These are phyloP conservation scores for Trametes punicea DNA, from an alignment of 768 basidiomycete species.

Conservation along the genomic window DNA sequence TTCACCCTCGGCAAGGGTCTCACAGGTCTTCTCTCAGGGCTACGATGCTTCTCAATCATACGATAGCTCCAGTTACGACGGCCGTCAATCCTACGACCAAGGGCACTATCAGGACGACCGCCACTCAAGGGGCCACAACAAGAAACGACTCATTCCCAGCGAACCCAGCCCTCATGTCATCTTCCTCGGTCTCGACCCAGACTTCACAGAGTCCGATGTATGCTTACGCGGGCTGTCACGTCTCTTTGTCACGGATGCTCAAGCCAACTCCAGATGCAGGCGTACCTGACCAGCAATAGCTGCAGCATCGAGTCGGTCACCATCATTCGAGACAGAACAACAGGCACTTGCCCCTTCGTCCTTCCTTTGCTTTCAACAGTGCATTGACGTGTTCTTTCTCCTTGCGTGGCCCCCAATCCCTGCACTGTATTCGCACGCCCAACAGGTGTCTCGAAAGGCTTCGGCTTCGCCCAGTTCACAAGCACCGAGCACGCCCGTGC, in stretches of 20 bases:
- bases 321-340: slow-evolving; percentile 93
- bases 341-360: slow-evolving; percentile 91
- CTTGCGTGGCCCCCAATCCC: slow-evolving; percentile 27
- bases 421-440: slow-evolving; percentile 41
- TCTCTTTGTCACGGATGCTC: slow-evolving; percentile 22
- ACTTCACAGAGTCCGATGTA: slow-evolving; percentile 92
- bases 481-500: slow-evolving; percentile 82
- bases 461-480: slow-evolving; percentile 94
- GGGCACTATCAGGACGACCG: slow-evolving; percentile 54
- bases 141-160: slow-evolving; percentile 79
- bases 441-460: slow-evolving; percentile 87
- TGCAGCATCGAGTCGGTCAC: slow-evolving; percentile 85
- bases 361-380: slow-evolving; percentile 51
- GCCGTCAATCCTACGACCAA: slow-evolving; percentile 35
- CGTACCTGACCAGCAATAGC: slow-evolving; percentile 66
- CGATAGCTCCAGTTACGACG: slow-evolving; percentile 43
- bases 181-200: slow-evolving; percentile 89
- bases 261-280: slow-evolving; percentile 57
- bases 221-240: slow-evolving; percentile 20
- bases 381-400: slow-evolving; percentile 69
- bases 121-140: slow-evolving; percentile 37
- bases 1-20: neutral
- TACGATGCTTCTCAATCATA: slow-evolving; percentile 49
- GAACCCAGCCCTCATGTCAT: slow-evolving; percentile 92
- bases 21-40: slow-evolving; percentile 35